Base-by-base conservation (phyloP, 75 land plant species). In the Selaginella tamariscina region DNA sequence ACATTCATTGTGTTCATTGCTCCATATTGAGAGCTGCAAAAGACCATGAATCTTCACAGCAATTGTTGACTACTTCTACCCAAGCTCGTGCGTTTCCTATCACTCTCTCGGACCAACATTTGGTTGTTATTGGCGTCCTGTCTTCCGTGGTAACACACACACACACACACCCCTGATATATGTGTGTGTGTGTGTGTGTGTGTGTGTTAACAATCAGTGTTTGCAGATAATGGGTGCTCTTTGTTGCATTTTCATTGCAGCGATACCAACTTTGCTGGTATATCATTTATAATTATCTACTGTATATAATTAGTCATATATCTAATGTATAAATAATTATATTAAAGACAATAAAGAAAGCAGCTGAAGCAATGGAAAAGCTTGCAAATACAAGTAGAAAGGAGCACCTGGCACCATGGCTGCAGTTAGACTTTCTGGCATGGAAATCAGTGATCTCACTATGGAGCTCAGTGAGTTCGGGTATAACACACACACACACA, bases 381-480 rank as follows among this genome's bases (percentile, higher is more conserved):
- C 74, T 94, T 26, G 63, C 89, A 32, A 88, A 90, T 71, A 82
- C 82, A 13, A 82, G 88, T 0, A 73, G 92, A 68, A 88, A 94
- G 66, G 96, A 94, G 73, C 79, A 90, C 98, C 98, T 18, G 91
- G 82, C 33, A 90, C 98, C 22, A 94, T 94, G 98, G 98, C 98
- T 56, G 96, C 91, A 13, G 74, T 94, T 29, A 82, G 98, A 32
- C 71, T 94, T 31, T 90, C 98, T 0, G 96, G 98, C 13, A 90
- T 94, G 96, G 98, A 94, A 71, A 94, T 94, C 49, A 87, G 98
- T 75, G 98, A 94, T 65, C 72, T 94, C 49, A 94, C 98, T 13
- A 83, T 87, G 96, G 98, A 94, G 80, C 96, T 94, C 23, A 94
- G 95, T 76, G 98, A 94, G 64, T 65, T 94, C 23, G 88, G 98